Evolutionary conservation across 2,329 filamentous ascomycete species (phyloP).

Genomic region (Scedosporium dehoogii): DNA sequence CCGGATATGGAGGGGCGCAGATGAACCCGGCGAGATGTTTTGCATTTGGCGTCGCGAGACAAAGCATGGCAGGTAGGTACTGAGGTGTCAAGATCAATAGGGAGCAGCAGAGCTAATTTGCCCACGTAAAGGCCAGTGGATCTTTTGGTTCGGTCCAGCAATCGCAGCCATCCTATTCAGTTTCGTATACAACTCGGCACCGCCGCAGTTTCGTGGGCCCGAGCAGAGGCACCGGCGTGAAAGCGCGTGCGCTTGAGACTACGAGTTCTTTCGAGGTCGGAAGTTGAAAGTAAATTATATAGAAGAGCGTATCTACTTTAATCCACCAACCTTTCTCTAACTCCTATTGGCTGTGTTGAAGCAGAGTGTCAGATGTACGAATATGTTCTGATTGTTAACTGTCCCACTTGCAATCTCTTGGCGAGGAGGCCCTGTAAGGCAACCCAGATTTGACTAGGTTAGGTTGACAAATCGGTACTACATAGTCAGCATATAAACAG

Average conservation of each 20-base stretch:
- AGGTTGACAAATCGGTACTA: too few species aligned
- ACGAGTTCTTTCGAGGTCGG: too few species aligned
- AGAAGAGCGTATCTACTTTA: too few species aligned
- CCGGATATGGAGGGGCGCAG: slow-evolving; percentile 30
- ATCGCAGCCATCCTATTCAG: slow-evolving; percentile 17
- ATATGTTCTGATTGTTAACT: too few species aligned
- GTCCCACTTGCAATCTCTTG: too few species aligned
- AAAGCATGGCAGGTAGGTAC: slow-evolving; percentile 13
- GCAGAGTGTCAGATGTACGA: too few species aligned
- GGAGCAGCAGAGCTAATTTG: neutral
- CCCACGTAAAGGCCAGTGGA: slow-evolving; percentile 19
- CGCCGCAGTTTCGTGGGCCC: slow-evolving; percentile 15
- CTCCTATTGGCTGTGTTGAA: too few species aligned
- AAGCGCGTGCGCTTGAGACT: neutral
- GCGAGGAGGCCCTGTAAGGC: too few species aligned
- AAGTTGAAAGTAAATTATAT: too few species aligned
- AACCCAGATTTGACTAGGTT: too few species aligned
- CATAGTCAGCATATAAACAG: too few species aligned
- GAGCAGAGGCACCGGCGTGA: neutral
- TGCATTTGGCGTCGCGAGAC: slow-evolving; percentile 28
- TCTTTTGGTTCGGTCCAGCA: slow-evolving; percentile 26
- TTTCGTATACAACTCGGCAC: slow-evolving; percentile 19
- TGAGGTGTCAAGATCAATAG: slow-evolving; percentile 6
- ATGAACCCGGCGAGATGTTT: slow-evolving; percentile 36
- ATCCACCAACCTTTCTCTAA: too few species aligned